Conservation (phyloP, 176 grass and related monocot genomes). For the Carex kokanica region DNA sequence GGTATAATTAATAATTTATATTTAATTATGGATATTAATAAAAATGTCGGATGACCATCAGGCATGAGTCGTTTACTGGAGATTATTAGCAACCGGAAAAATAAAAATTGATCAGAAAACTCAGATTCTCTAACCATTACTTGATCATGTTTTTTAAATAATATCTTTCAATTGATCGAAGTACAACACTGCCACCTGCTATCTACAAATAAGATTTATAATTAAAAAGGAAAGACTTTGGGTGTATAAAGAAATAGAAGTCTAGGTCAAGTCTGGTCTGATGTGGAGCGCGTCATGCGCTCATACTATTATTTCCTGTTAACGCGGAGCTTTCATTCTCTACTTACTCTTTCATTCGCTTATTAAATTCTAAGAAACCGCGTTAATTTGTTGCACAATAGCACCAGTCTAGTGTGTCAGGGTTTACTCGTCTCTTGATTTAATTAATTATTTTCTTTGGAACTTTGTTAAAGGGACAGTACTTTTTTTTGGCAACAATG, state of each 20-base stretch:
- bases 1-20: no score
- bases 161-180: neutral
- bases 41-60: no score
- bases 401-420: neutral
- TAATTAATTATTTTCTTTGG: no score
- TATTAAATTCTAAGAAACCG: neutral
- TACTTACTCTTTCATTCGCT: neutral
- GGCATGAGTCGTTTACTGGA: no score
- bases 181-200: neutral
- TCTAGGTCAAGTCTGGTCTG: slow-evolving; percentile 25
- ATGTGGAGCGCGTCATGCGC: neutral
- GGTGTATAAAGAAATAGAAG: slow-evolving; percentile 3
- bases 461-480: no score
- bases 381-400: neutral
- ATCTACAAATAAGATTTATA: neutral
- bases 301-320: neutral
- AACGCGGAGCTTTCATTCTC: neutral
- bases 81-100: neutral
- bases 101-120: neutral
- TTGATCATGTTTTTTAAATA: neutral
- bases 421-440: no score
- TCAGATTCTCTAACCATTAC: neutral
- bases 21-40: no score
- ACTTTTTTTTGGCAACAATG: no score
- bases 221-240: neutral